phyloP scores from a whole-genome alignment of 768 basidiomycete species.

The Hygrocybe punicea region DNA sequence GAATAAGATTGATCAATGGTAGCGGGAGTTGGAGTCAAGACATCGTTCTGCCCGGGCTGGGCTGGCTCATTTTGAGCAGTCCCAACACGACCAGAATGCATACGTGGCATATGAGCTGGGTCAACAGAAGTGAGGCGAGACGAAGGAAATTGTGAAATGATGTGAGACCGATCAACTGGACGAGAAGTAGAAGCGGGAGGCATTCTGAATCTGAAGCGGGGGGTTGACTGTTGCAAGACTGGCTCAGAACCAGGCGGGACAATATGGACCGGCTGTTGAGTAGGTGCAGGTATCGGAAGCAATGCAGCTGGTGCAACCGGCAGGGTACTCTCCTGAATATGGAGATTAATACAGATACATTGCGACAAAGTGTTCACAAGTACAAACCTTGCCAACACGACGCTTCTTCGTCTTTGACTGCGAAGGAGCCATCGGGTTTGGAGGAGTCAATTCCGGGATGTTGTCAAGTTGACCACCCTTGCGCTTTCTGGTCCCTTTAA shows the following conservation, averaged over 20 bases:
- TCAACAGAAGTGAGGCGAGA: too few species aligned
- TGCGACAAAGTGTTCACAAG: background rate
- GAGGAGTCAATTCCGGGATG: background rate
- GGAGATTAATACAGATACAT: background rate
- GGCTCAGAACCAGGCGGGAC: background rate
- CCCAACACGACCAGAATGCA: too few species aligned
- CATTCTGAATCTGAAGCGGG: background rate
- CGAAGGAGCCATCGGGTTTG: background rate
- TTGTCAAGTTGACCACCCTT: background rate
- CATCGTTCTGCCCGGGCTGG: too few species aligned
- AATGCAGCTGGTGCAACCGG: background rate
- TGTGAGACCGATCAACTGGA: background rate
- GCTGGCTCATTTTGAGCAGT: too few species aligned
- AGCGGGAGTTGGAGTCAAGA: too few species aligned
- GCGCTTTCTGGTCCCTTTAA: background rate
- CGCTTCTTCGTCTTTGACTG: background rate
- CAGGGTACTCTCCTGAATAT: background rate
- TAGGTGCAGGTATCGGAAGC: background rate
- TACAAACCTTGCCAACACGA: background rate
- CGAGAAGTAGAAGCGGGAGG: background rate
- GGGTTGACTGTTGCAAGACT: background rate
- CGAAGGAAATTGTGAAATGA: too few species aligned
- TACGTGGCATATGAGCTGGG: too few species aligned
- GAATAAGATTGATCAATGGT: too few species aligned
- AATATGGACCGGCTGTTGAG: background rate